Evolutionary conservation across 495 filamentous ascomycete genomes (phyloP).

Genomic region (Aspergillus hancockii): DNA sequence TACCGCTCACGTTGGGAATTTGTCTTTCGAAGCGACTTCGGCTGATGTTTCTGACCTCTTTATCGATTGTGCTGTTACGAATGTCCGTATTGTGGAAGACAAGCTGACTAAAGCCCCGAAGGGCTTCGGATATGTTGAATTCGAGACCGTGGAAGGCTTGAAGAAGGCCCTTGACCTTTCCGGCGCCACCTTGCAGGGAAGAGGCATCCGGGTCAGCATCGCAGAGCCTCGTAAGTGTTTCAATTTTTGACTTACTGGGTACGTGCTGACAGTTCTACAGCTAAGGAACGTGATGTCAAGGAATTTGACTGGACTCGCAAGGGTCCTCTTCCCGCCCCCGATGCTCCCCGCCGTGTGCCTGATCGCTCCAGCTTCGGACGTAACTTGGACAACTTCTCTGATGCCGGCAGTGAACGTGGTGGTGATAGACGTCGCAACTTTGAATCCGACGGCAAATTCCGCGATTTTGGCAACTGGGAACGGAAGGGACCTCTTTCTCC

Average conservation of each 20-base stretch:
- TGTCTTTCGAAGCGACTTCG: conserved; percentile 87
- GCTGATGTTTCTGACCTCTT: conserved; percentile 85
- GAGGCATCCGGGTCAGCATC: conserved; percentile 84
- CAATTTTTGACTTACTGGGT: conserved; percentile 6
- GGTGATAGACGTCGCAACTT: conserved; percentile 51
- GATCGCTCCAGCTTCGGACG: conserved; percentile 51
- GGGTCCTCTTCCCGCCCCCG: conserved; percentile 79
- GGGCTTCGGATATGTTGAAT: conserved; percentile 97
- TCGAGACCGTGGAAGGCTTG: conserved; percentile 81
- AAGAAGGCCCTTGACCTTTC: conserved; percentile 87
- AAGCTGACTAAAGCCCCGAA: conserved; percentile 88
- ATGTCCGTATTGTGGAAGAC: conserved; percentile 94
- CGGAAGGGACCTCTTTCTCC: conserved; percentile 90
- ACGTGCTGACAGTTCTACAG: conserved; percentile 49
- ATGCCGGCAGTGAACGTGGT: conserved; percentile 53
- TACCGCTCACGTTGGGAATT: conserved; percentile 94
- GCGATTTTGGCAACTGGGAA: conserved; percentile 93
- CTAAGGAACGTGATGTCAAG: conserved; percentile 63
- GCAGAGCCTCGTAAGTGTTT: conserved; percentile 75
- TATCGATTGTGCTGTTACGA: conserved; percentile 76
- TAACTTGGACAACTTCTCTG: conserved; percentile 51
- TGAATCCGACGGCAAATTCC: conserved; percentile 76
- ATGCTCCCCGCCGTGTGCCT: conserved; percentile 46
- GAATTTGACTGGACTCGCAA: conserved; percentile 81
- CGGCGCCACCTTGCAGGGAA: conserved; percentile 76